A percentile compares a stretch with the other conserved stretches of the same genome.
Conservation (phyloP, 768 basidiomycete genomes). For the Lactarius indigo region DNA sequence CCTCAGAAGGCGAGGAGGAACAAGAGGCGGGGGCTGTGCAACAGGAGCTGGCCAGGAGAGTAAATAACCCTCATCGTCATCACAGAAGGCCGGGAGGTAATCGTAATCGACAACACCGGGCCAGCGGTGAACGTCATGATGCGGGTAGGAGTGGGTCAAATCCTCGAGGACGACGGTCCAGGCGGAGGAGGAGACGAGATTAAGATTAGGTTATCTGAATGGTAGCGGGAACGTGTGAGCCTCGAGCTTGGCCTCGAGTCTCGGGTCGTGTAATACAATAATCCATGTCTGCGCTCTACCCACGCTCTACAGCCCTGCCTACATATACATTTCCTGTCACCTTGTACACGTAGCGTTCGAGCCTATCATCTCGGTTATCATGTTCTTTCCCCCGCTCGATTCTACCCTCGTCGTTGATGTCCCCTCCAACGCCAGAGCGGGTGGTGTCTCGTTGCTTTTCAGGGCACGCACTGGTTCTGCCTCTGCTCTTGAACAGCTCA, state of each 20-base stretch:
- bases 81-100: not conserved
- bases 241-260: slow-evolving; percentile 2
- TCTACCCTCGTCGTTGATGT: slow-evolving; percentile 21
- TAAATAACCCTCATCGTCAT: not conserved
- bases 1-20: not conserved
- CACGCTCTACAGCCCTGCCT: not conserved
- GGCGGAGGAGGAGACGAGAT: slow-evolving; percentile 15
- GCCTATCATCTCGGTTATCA: not conserved
- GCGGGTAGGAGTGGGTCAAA: slow-evolving; percentile 1
- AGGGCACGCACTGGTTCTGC: slow-evolving; percentile 23
- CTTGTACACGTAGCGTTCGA: not conserved
- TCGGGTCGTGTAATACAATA: not conserved
- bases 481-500: slow-evolving; percentile 20
- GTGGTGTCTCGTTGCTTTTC: slow-evolving; percentile 23
- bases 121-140: not conserved
- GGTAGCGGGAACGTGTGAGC: not conserved
- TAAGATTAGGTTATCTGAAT: not conserved
- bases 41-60: not conserved
- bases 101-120: slow-evolving; percentile 3
- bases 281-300: slow-evolving; percentile 1
- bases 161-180: slow-evolving; percentile 16
- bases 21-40: slow-evolving; percentile 8
- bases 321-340: not conserved
- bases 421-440: slow-evolving; percentile 16
- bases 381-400: slow-evolving; percentile 26